Conservation (phyloP, 2,329 filamentous ascomycete genomes). For the Ophiostoma triangulosporum region DNA sequence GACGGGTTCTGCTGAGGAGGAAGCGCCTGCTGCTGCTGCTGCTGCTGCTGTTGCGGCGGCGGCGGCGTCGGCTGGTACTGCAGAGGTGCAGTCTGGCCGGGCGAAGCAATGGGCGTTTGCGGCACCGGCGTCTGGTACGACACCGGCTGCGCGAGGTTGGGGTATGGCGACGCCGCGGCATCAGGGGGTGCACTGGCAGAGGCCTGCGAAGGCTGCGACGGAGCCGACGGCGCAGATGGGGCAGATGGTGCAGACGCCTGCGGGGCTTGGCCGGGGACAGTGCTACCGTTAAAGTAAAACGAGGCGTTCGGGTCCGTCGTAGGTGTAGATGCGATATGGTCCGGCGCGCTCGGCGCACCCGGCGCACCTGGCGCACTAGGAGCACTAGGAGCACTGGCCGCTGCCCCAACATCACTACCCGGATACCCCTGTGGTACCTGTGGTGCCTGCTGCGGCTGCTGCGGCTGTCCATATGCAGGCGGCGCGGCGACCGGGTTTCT, state of each 20-base stretch:
- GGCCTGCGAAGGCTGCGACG: neutral
- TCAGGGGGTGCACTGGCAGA: neutral
- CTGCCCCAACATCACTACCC: neutral
- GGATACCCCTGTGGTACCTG: constrained; percentile 4
- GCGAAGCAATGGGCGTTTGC: constrained; percentile 1
- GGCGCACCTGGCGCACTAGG: constrained; percentile 1
- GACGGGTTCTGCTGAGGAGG: neutral
- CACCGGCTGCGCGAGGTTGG: neutral
- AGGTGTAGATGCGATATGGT: constrained; percentile 19
- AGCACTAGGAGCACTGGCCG: neutral
- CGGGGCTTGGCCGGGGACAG: neutral
- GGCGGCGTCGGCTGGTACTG: constrained; percentile 19
- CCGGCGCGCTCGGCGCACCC: constrained; percentile 19
- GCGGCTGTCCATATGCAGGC: constrained; percentile 21
- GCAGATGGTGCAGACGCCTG: neutral
- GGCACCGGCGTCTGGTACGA: neutral
- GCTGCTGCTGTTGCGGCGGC: constrained; percentile 8
- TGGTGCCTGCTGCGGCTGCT: neutral
- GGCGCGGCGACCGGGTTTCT: constrained; percentile 24
- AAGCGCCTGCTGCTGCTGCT: neutral
- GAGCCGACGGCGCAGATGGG: neutral
- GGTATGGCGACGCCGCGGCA: neutral
- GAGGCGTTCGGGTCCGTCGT: constrained; percentile 38
- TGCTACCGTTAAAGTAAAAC: constrained; percentile 41
- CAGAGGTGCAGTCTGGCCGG: constrained; percentile 19